phyloP scores from a whole-genome alignment of 306 rosid species.

The Betula pendula region DNA sequence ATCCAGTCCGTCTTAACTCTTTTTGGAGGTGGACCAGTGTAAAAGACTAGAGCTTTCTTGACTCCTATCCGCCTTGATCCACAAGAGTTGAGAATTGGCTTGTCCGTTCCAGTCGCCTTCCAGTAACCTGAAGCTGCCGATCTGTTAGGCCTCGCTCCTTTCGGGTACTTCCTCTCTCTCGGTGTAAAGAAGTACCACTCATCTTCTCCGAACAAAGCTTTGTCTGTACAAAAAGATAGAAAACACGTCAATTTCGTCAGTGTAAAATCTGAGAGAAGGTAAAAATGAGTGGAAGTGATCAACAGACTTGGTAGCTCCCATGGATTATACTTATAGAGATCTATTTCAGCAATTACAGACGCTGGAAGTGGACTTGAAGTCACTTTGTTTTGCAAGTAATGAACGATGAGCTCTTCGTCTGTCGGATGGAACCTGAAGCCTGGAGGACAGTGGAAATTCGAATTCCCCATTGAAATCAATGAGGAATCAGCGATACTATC shows the following conservation, averaged over 20 bases:
- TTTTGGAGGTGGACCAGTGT: conserved; percentile 56
- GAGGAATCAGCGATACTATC: conserved; percentile 43
- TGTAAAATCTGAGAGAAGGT: conserved; percentile 11
- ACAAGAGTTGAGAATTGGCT: conserved; percentile 53
- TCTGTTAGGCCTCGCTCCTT: conserved; percentile 72
- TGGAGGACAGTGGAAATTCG: conserved; percentile 54
- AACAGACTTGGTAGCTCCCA: conserved; percentile 82
- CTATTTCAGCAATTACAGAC: conserved; percentile 58
- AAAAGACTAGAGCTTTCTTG: conserved; percentile 70
- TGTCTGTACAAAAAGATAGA: conserved; percentile 53
- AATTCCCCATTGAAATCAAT: conserved; percentile 43
- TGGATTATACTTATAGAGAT: conserved; percentile 63
- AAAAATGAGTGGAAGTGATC: conserved; percentile 25
- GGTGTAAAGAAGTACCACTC: conserved; percentile 82
- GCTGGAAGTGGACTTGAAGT: conserved; percentile 72
- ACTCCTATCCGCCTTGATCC: conserved; percentile 58
- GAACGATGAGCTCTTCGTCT: conserved; percentile 82
- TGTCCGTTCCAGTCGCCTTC: conserved; percentile 75
- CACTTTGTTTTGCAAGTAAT: conserved; percentile 62
- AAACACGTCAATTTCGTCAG: not conserved
- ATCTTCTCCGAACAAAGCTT: conserved; percentile 68
- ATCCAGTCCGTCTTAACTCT: conserved; percentile 65
- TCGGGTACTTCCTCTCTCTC: conserved; percentile 63
- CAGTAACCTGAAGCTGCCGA: conserved; percentile 69
- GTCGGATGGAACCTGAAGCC: conserved; percentile 88